These are phyloP conservation scores for Cercophora sp. DNA, from an alignment of 495 filamentous ascomycete species.

Conservation along the genomic window DNA sequence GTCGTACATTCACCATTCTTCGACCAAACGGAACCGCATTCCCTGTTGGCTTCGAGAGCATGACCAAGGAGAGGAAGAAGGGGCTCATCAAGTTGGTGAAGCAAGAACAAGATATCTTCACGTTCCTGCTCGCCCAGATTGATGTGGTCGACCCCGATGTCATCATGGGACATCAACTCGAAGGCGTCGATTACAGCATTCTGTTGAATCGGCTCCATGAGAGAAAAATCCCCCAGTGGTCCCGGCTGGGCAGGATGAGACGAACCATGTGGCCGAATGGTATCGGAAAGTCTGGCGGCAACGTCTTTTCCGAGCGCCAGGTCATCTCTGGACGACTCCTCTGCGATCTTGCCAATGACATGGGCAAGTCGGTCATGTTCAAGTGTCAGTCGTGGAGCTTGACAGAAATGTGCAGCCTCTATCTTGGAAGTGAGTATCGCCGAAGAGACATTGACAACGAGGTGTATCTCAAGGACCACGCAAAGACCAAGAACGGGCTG, in stretches of 20 bases:
- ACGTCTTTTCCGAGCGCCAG: conserved; percentile 89
- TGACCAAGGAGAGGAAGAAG: conserved; percentile 56
- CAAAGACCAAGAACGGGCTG: conserved; percentile 73
- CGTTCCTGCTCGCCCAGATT: conserved; percentile 82
- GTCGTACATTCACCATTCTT: conserved; percentile 86
- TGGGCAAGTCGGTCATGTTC: conserved; percentile 94
- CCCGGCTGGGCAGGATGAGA: conserved; percentile 80
- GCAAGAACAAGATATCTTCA: conserved; percentile 75
- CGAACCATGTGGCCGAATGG: conserved; percentile 83
- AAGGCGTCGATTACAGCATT: conserved; percentile 93
- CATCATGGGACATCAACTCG: conserved; percentile 89
- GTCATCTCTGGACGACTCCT: conserved; percentile 83
- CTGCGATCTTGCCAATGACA: conserved; percentile 93
- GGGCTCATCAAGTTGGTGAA: conserved; percentile 75
- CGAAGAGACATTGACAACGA: conserved; percentile 86
- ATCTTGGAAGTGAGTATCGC: conserved; percentile 62
- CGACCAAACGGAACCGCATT: conserved; percentile 72
- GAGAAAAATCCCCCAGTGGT: conserved; percentile 88
- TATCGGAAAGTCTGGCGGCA: conserved; percentile 77
- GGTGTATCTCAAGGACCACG: conserved; percentile 82
- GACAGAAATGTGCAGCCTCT: conserved; percentile 92
- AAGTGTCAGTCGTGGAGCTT: conserved; percentile 98
- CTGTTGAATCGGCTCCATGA: conserved; percentile 83
- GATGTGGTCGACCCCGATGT: conserved; percentile 90
- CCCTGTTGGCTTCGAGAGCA: conserved; percentile 78